A percentile compares a stretch with the other conserved stretches of the same genome.
Evolutionary conservation across 2,329 filamentous ascomycete genomes (phyloP).

Genomic region (Arthrobotrys megalospora): DNA sequence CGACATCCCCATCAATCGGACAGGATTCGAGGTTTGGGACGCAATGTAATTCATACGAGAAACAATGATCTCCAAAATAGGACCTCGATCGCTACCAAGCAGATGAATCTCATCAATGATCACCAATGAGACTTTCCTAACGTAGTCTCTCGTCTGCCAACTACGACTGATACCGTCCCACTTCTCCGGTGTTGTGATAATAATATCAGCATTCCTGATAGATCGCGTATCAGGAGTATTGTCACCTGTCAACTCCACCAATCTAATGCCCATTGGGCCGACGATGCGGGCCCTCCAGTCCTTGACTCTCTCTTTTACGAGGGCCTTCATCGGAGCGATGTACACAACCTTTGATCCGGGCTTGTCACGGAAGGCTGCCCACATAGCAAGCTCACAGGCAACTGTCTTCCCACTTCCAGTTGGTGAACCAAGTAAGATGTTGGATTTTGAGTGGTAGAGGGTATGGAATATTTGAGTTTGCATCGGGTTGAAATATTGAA

Average conservation of each 20-base stretch:
- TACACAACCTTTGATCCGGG: conserved; percentile 98
- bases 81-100: conserved; percentile 88
- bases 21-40: conserved; percentile 88
- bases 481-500: conserved; percentile 99
- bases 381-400: conserved; percentile 96
- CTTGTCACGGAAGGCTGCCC: conserved; percentile 97
- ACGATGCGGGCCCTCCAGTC: conserved; percentile 92
- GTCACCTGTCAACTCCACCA: conserved; percentile 96
- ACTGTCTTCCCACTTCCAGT: conserved; percentile 98
- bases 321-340: conserved; percentile 98
- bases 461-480: conserved; percentile 99
- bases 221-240: conserved; percentile 97
- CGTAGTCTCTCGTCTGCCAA: conserved; percentile 98
- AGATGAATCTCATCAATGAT: conserved; percentile 99
- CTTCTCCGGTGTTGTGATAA: conserved; percentile 99
- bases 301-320: conserved; percentile 94
- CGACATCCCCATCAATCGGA: conserved; percentile 97
- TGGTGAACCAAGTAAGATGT: conserved; percentile 93
- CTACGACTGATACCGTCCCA: conserved; percentile 99
- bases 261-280: conserved; percentile 84
- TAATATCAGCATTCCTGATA: conserved; percentile 95
- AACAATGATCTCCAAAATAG: conserved; percentile 97
- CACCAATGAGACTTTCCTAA: conserved; percentile 92
- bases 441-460: conserved; percentile 90
- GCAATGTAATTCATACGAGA: conserved; percentile 98